A percentile compares a stretch with the other conserved stretches of the same genome.
Evolutionary conservation across 495 filamentous ascomycete genomes (phyloP).

Genomic region (Xylaria castorea): DNA sequence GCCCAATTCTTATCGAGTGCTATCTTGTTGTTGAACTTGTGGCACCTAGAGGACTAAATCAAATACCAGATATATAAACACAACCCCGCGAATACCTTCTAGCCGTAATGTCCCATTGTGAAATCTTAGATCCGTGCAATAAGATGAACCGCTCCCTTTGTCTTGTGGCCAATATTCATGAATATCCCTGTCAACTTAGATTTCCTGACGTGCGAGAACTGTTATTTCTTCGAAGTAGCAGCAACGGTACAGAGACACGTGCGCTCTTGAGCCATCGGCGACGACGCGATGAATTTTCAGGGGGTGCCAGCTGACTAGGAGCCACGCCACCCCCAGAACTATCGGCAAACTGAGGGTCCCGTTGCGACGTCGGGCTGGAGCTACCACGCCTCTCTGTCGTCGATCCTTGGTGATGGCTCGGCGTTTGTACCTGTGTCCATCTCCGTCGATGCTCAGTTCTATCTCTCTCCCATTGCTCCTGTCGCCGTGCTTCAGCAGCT

Average conservation of each 20-base stretch:
- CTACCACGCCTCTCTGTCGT: neutral
- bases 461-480: constrained; percentile 1
- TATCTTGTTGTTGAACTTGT: neutral
- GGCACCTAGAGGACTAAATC: neutral
- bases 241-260: neutral
- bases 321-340: neutral
- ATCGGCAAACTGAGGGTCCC: neutral
- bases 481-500: neutral
- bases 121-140: neutral
- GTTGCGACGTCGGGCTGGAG: neutral
- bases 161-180: neutral
- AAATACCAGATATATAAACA: neutral
- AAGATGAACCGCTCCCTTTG: too few species aligned
- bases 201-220: neutral
- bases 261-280: neutral
- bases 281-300: neutral
- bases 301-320: neutral
- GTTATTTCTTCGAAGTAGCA: neutral
- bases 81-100: neutral
- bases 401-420: neutral
- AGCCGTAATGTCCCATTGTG: neutral
- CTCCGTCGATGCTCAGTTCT: neutral
- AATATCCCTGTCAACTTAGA: neutral
- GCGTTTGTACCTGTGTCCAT: neutral
- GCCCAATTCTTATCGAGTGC: neutral